Percentiles rank a stretch among this genome's conserved stretches.
phyloP scores from a whole-genome alignment of 2,329 filamentous ascomycete species.

The Beauveria scarabaeidicola region DNA sequence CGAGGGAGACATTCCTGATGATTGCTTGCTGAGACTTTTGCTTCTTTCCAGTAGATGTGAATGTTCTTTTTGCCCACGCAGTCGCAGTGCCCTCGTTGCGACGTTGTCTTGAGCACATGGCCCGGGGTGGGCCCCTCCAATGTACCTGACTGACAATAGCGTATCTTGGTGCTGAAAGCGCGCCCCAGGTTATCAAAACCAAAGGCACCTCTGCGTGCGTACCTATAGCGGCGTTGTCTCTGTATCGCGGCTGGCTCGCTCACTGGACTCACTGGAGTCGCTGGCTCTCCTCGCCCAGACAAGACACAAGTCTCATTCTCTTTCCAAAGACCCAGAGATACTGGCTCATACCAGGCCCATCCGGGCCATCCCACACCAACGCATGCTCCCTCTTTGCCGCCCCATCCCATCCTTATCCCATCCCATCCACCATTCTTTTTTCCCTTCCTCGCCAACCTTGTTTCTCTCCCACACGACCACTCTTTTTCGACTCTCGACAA shows the following conservation, averaged over 20 bases:
- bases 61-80: no score
- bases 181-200: background rate
- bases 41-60: background rate
- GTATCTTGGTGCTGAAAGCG: background rate
- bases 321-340: background rate
- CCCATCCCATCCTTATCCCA: background rate
- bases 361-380: background rate
- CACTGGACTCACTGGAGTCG: background rate
- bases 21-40: constrained; percentile 4
- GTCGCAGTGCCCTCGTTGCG: no score
- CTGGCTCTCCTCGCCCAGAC: background rate
- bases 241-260: background rate
- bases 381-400: background rate
- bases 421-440: constrained; percentile 1
- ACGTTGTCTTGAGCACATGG: no score
- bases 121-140: no score
- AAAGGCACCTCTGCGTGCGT: background rate
- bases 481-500: background rate
- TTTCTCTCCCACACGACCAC: background rate
- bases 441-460: constrained; percentile 2
- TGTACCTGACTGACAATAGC: no score
- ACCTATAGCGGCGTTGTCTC: background rate
- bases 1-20: constrained; percentile 5
- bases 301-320: background rate
- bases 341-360: background rate